A percentile compares a stretch with the other conserved stretches of the same genome.
Evolutionary conservation across 176 grass and related monocot genomes (phyloP).

Genomic region (Puya raimondii): DNA sequence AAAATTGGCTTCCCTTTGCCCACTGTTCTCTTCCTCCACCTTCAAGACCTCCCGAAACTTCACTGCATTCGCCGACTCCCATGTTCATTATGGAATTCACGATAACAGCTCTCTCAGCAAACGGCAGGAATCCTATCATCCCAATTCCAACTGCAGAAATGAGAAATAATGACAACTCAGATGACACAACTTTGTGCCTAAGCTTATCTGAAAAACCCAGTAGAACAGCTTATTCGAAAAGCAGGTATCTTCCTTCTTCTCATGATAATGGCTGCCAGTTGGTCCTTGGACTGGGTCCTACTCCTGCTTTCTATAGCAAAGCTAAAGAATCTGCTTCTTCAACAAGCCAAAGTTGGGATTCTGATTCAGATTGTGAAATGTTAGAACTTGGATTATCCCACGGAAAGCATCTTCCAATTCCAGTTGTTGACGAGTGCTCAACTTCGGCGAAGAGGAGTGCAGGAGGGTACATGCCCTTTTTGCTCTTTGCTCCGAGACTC

Average conservation of each 20-base stretch:
- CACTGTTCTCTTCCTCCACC: background rate
- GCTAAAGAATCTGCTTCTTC: constrained; percentile 22
- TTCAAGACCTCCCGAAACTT: background rate
- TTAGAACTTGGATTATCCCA: constrained; percentile 30
- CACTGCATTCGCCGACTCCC: background rate
- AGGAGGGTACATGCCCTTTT: constrained; percentile 42
- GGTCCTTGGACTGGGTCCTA: constrained; percentile 53
- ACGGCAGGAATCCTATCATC: constrained; percentile 12
- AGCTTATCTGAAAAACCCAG: background rate
- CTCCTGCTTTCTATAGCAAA: constrained; percentile 24
- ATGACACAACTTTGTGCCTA: background rate
- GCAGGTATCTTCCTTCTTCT: background rate
- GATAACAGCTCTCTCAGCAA: background rate
- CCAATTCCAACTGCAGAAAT: background rate
- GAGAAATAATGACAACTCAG: background rate
- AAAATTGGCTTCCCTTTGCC: background rate
- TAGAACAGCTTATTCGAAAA: background rate
- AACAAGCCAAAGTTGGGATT: constrained; percentile 32
- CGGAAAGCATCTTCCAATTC: constrained; percentile 28
- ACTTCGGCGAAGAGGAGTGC: constrained; percentile 52
- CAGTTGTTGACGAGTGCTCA: constrained; percentile 45
- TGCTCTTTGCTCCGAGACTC: constrained; percentile 26
- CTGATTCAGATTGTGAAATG: constrained; percentile 28
- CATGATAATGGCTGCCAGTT: constrained; percentile 45
- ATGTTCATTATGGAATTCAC: background rate